Evolutionary conservation across 345 rosid genomes (phyloP).

Genomic region (Pistacia atlantica): DNA sequence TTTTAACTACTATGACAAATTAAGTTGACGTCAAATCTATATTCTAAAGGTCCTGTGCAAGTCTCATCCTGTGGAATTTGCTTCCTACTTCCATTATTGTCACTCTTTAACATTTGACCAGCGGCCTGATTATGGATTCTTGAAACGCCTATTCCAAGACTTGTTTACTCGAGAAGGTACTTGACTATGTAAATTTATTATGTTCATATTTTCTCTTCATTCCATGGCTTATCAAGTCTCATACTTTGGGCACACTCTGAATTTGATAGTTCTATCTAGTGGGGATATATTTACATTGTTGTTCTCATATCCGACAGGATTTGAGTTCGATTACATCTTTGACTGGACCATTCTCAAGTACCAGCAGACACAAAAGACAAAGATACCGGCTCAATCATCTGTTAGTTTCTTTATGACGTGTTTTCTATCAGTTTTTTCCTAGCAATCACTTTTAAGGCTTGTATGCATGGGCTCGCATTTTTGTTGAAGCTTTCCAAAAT

Average conservation of each 20-base stretch:
- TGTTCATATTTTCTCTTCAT: background rate
- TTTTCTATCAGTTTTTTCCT: background rate
- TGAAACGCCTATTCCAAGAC: constrained; percentile 80
- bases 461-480: background rate
- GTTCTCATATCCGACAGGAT: constrained; percentile 33
- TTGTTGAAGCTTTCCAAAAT: background rate
- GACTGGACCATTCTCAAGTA: constrained; percentile 62
- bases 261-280: background rate
- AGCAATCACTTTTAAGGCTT: background rate
- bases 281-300: background rate
- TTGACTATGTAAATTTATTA: background rate
- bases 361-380: constrained; percentile 31
- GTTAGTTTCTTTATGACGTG: constrained; percentile 11
- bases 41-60: constrained; percentile 70
- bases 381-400: constrained; percentile 23
- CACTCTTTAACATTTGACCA: constrained; percentile 81
- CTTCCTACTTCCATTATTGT: constrained; percentile 86
- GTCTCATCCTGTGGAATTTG: constrained; percentile 66
- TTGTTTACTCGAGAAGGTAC: constrained; percentile 80
- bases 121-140: constrained; percentile 84
- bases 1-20: background rate
- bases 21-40: constrained; percentile 4
- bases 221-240: background rate
- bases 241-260: background rate
- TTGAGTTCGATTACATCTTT: constrained; percentile 47